Base-by-base conservation (phyloP, 2,329 filamentous ascomycete genomes). In the Onygenales sp. region DNA sequence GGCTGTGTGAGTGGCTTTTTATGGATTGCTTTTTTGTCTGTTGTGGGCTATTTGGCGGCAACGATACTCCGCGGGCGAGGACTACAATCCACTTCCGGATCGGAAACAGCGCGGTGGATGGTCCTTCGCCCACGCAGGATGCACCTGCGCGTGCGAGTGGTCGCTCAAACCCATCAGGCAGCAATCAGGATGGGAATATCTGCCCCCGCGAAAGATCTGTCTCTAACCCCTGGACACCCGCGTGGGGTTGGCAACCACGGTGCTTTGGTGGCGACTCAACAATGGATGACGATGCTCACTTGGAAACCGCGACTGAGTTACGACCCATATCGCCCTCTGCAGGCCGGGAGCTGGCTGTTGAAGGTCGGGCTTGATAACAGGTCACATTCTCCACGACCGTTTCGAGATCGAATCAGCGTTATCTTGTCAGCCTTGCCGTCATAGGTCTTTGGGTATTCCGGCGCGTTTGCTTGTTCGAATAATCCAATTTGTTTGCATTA, bases 231-330 rank as follows among this genome's bases (percentile, higher is more conserved):
- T 57, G 55, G 55, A 55, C 31, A 13, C 53, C 53, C 14, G 53
- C 55, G 13, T 57, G 55, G 55, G 55, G 53, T 13, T 57, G 48
- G 40, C 55, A 50, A 32, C 53, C 53, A 2, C 37, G 39, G 40
- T 46, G 53, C 31, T 54, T 49, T 54, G 52, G 52, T 11, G 49
- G 40, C 42, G 54, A 54, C 32, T 11, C 13, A n/a, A 39, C 27
- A 13, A 14, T 47, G 39, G 48, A 37, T 34, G 37, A 48, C 33
- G 13, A 53, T 37, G 17, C 39, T 10, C 14, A 21, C 32, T 4
- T 42, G 34, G 32, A 8, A 21, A 40, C 40, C 2, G 34, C 46
- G 46, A 49, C 17, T 49, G 46, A 49, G 46, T 27, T 49, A 36
- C 33, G 34, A 6, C 10, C 27, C 8, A 37, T 49, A 13, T 17